A percentile compares a stretch with the other conserved stretches of the same genome.
Conservation (phyloP, 2,329 filamentous ascomycete genomes). For the Lecanoromycetidae sp. region DNA sequence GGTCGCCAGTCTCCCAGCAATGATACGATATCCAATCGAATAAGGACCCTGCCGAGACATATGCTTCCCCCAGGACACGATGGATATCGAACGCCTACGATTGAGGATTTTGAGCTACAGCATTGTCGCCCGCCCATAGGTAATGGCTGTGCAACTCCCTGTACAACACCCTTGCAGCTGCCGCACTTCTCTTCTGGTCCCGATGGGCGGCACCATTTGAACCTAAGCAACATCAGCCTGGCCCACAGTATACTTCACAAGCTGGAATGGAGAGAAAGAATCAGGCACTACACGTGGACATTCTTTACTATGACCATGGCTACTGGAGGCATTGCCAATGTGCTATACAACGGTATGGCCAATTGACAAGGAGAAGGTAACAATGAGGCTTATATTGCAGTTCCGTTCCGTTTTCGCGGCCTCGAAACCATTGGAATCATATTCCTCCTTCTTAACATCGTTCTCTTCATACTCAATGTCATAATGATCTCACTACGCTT, state of each 20-base stretch:
- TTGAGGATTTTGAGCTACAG: constrained; percentile 30
- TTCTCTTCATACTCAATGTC: constrained; percentile 52
- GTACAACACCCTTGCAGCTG: constrained; percentile 1
- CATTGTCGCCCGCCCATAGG: not conserved
- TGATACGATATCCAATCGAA: not conserved
- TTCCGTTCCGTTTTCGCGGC: constrained; percentile 45
- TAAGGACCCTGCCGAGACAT: constrained; percentile 18
- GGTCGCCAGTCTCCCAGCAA: not conserved
- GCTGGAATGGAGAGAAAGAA: constrained; percentile 38
- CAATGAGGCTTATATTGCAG: constrained; percentile 29
- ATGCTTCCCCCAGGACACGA: constrained; percentile 31
- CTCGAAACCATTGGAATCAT: constrained; percentile 47
- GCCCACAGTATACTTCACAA: constrained; percentile 10
- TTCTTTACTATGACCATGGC: constrained; percentile 64
- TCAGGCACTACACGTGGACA: constrained; percentile 59
- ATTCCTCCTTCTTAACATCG: constrained; percentile 52
- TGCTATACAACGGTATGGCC: constrained; percentile 42
- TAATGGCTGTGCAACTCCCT: not conserved
- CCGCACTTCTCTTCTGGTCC: not conserved
- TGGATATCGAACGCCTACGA: constrained; percentile 34
- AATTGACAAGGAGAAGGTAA: constrained; percentile 24
- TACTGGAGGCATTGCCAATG: constrained; percentile 49
- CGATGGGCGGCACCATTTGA: constrained; percentile 1
- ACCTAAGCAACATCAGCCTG: constrained; percentile 4
- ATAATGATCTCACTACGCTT: constrained; percentile 57